These are phyloP conservation scores for Saccharata proteae DNA, from an alignment of 2,329 filamentous ascomycete species.

Conservation along the genomic window DNA sequence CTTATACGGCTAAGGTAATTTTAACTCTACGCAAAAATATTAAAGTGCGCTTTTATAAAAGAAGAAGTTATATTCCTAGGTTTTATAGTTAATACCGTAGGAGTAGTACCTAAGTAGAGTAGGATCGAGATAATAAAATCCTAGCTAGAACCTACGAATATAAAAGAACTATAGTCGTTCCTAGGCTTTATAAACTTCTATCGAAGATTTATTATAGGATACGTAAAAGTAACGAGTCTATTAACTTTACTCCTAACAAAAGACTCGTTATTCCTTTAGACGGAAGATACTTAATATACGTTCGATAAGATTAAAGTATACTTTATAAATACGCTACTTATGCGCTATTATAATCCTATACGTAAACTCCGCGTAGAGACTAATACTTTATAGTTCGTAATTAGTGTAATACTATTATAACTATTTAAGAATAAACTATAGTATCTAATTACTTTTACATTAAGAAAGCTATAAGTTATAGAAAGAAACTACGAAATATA, in stretches of 20 bases:
- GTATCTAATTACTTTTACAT: constrained; percentile 12
- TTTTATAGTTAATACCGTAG: constrained; percentile 1
- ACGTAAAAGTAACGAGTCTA: constrained; percentile 8
- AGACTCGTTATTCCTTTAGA: not conserved
- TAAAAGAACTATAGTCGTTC: constrained; percentile 11
- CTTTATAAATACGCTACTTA: not conserved
- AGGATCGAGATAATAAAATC: not conserved
- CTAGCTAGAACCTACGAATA: not conserved
- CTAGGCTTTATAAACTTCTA: constrained; percentile 17
- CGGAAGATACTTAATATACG: not conserved
- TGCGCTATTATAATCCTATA: not conserved
- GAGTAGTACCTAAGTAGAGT: constrained; percentile 1
- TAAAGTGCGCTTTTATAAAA: constrained; percentile 5
- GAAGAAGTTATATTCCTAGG: constrained; percentile 5
- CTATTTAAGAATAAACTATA: not conserved
- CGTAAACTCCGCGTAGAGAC: not conserved
- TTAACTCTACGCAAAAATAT: constrained; percentile 4
- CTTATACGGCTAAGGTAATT: constrained; percentile 1
- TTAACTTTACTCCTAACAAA: constrained; percentile 2
- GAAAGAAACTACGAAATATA: constrained; percentile 19
- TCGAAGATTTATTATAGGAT: constrained; percentile 15
- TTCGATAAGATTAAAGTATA: not conserved
- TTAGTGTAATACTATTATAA: not conserved
- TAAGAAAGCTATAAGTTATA: constrained; percentile 11
- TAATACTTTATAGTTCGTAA: not conserved